Evolutionary conservation across 495 filamentous ascomycete genomes (phyloP), one percentile per base, ranked within the genome.

Genomic region (Elasticomyces elasticus): DNA sequence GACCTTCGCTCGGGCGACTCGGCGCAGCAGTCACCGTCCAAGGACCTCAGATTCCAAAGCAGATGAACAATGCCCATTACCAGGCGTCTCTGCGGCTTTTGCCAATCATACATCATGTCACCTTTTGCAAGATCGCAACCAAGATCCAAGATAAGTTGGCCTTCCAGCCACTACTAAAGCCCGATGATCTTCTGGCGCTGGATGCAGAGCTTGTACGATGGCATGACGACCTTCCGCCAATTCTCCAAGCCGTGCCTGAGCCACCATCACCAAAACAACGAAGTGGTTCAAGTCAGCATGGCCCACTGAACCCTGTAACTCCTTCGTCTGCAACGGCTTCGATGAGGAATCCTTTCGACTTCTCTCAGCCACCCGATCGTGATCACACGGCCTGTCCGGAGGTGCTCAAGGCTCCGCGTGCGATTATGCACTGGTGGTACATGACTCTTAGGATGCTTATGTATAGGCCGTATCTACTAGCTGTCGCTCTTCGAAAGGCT

Each of bases 361-460:
- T 56, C 23, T 55, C 58, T 10, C 52, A 52, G 30, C 52, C 52
- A n/a, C 46, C 43, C 19, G 52, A 52, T 12, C 40, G 52, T 9
- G 58, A 53, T 25, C 38, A 79, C 26, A 78, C 85, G 59, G 78
- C 82, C 2, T 86, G 83, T 66, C 80, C 83, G 0, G 82, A 85
- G 56, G 78, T 82, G 0, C 77, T 89, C 24, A 77, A 79, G 54
- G 82, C 82, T 51, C 79, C 82, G 0, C 74, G 84, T 51, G 80
- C 80, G 49, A 78, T 89, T 61, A 89, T 88, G 83, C 83, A 86
- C 63, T 90, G 86, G 86, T 76, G 85, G 15, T 89, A 84, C 66
- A 79, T 82, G 63, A 87, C 86, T 60, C 77, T 86, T 50, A 82
- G 86, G 51, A 86, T 89, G 70, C 77, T 89, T 1, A 78, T 89